phyloP scores from a whole-genome alignment of 2,329 filamentous ascomycete species.

The Plenodomus biglobosus region DNA sequence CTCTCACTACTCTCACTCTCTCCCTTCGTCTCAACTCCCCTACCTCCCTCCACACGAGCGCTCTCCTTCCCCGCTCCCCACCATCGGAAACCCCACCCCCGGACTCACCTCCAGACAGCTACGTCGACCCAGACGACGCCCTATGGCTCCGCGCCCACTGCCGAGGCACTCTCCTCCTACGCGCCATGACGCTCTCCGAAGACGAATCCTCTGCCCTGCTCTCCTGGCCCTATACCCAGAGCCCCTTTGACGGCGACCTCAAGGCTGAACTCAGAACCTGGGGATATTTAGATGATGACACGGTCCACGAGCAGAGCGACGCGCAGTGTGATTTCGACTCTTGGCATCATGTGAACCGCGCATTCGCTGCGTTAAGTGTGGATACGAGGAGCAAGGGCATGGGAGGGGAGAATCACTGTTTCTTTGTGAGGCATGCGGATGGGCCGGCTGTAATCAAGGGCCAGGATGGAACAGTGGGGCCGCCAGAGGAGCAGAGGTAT shows the following conservation, averaged over 20 bases:
- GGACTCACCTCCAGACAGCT: background rate
- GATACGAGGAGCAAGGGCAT: background rate
- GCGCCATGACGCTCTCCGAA: conserved; percentile 7
- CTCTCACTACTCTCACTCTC: no score
- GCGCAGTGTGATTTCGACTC: conserved; percentile 7
- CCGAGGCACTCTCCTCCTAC: conserved; percentile 7
- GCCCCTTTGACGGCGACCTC: conserved; percentile 7
- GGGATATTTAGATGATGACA: conserved; percentile 9
- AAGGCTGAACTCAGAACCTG: conserved; percentile 7
- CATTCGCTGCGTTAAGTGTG: conserved; percentile 5
- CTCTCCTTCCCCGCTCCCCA: conserved; percentile 12
- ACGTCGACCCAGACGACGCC: background rate
- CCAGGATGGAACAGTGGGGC: background rate
- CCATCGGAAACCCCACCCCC: background rate
- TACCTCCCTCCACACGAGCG: background rate
- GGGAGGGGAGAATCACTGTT: conserved; percentile 13
- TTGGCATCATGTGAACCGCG: conserved; percentile 1
- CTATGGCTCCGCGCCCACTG: conserved; percentile 6
- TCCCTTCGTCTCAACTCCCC: no score
- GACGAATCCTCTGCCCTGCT: conserved; percentile 2
- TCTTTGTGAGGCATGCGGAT: conserved; percentile 1
- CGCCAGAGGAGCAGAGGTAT: conserved; percentile 8
- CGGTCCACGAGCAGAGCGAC: background rate
- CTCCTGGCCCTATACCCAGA: conserved; percentile 6
- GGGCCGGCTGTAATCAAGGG: conserved; percentile 1